Percentiles rank a stretch among this genome's conserved stretches.
phyloP scores from a whole-genome alignment of 75 land plant genomes.

The Cryptomeria japonica region DNA sequence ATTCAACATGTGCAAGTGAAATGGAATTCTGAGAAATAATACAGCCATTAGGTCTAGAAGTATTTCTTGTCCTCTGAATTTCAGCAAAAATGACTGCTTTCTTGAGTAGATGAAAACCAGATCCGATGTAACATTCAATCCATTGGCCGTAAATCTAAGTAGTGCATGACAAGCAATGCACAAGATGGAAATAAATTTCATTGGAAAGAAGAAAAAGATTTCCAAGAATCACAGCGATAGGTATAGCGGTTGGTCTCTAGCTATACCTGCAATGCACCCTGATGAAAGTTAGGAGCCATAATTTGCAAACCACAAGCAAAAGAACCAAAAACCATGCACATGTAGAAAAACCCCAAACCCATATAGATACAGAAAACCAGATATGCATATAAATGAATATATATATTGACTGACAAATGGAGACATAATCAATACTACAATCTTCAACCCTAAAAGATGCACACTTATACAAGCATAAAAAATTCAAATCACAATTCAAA shows the following conservation, averaged over 20 bases:
- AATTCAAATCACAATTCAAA: background rate
- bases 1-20: no score
- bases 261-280: constrained; percentile 7
- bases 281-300: background rate
- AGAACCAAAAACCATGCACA: background rate
- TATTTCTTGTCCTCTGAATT: background rate
- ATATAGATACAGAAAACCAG: background rate
- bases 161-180: background rate
- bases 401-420: background rate
- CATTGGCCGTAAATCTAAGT: background rate
- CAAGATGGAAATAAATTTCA: background rate
- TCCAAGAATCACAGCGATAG: background rate
- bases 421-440: background rate
- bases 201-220: background rate
- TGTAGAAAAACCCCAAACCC: background rate
- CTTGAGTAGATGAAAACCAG: background rate
- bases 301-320: background rate
- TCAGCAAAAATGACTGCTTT: background rate
- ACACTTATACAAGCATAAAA: background rate
- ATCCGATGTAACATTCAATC: background rate
- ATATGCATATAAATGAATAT: background rate
- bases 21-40: background rate
- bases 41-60: background rate
- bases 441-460: background rate
- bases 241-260: background rate